Percentiles rank a stretch among this genome's conserved stretches.
Conservation (phyloP, 2,329 filamentous ascomycete species). For the Epichloe typhina region DNA sequence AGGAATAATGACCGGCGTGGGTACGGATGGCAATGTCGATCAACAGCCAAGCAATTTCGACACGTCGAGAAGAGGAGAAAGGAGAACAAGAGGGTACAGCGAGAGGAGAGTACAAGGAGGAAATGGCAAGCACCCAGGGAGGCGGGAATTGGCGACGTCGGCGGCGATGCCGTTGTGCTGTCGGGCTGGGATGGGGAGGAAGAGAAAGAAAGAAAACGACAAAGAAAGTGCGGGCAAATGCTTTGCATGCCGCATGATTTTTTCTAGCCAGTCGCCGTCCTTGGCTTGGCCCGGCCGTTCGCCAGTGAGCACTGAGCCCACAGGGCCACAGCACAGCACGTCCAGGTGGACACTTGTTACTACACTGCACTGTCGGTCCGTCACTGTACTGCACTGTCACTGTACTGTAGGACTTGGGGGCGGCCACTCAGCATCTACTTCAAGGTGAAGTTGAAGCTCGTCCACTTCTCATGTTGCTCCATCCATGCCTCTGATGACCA, state of each 20-base stretch:
- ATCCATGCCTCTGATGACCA: no score
- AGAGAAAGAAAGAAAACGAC: constrained; percentile 13
- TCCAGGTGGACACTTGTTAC: no score
- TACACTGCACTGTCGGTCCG: no score
- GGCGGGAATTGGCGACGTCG: constrained; percentile 13
- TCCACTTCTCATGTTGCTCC: no score
- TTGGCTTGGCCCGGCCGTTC: background rate
- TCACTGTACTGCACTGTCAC: no score
- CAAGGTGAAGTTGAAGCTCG: no score
- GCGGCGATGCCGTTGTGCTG: constrained; percentile 15
- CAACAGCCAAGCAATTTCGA: background rate
- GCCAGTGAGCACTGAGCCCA: background rate
- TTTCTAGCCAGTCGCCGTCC: background rate
- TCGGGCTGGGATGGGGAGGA: constrained; percentile 14
- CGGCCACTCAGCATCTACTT: no score
- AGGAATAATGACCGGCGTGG: constrained; percentile 1
- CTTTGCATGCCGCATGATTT: constrained; percentile 4
- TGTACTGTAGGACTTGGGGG: no score
- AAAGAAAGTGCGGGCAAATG: constrained; percentile 13
- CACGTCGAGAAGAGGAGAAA: constrained; percentile 1
- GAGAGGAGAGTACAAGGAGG: constrained; percentile 6
- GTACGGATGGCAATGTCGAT: background rate
- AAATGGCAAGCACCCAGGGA: constrained; percentile 10
- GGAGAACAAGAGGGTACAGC: constrained; percentile 4
- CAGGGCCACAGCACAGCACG: no score